A percentile compares a stretch with the other conserved stretches of the same genome.
Evolutionary conservation across 176 grass and related monocot species (phyloP).

Genomic region (Rhynchospora tenuis): DNA sequence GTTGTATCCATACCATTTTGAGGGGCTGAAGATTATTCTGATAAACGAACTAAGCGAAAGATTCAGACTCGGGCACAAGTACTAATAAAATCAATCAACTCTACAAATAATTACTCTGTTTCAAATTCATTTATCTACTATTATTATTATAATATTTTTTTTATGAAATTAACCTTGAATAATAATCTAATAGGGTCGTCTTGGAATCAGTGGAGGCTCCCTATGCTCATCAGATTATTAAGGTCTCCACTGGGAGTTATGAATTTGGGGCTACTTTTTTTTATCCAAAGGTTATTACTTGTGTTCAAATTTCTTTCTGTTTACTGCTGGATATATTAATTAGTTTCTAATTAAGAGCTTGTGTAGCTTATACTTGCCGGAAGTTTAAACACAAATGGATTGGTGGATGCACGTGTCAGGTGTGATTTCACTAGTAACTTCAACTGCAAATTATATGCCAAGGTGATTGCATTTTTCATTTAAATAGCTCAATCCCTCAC

Average conservation of each 20-base stretch:
- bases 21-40: conserved; percentile 56
- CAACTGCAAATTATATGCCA: conserved; percentile 45
- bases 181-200: conserved; percentile 22
- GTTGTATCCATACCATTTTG: conserved; percentile 40
- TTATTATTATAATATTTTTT: background rate
- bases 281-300: conserved; percentile 45
- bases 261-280: conserved; percentile 69
- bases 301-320: background rate
- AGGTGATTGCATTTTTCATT: conserved; percentile 31
- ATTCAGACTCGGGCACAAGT: conserved; percentile 66
- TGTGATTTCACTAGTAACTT: conserved; percentile 48
- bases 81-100: background rate
- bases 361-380: conserved; percentile 61
- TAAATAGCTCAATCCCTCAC: background rate
- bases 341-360: background rate
- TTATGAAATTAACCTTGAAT: background rate
- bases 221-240: conserved; percentile 42
- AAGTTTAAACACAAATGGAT: conserved; percentile 46
- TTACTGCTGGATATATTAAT: background rate
- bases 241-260: conserved; percentile 48
- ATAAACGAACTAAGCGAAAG: conserved; percentile 37
- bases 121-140: background rate
- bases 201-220: conserved; percentile 67
- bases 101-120: background rate
- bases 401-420: conserved; percentile 44